Evolutionary conservation across 208 protist genomes (phyloP).

Genomic region (Acanthamoeba lenticulata): DNA sequence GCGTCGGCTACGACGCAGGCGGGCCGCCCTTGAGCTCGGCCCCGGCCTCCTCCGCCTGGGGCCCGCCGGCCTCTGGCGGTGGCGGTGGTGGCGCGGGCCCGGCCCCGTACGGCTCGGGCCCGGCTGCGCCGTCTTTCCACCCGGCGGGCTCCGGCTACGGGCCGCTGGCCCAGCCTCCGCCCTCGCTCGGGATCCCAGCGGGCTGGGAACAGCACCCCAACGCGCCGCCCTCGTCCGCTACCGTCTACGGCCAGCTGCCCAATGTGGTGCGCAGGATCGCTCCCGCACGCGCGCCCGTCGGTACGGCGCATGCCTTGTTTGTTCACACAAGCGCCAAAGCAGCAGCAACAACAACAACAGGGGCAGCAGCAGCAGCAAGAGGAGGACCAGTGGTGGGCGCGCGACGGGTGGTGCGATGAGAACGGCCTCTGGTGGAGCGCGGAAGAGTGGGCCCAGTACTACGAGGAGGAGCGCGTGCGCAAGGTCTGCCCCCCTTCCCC

Average conservation of each 20-base stretch:
- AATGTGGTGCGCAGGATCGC: no score
- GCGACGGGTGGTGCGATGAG: not conserved
- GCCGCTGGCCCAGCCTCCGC: not conserved
- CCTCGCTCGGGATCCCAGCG: not conserved
- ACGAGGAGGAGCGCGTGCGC: not conserved
- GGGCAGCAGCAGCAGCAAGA: not conserved
- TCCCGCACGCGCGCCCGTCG: no score
- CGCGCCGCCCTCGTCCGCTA: not conserved
- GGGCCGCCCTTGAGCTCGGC: not conserved
- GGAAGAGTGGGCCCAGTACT: slow-evolving; percentile 5
- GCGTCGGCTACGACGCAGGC: not conserved
- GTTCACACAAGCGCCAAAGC: no score
- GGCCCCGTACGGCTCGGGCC: not conserved
- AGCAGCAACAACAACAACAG: not conserved
- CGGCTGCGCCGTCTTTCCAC: not conserved
- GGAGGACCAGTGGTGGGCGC: not conserved
- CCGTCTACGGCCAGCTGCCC: not conserved
- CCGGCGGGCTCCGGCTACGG: no score
- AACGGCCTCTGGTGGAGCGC: slow-evolving; percentile 22
- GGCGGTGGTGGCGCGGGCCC: no score
- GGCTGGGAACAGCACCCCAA: not conserved
- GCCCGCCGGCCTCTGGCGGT: not conserved
- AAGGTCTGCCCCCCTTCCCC: no score
- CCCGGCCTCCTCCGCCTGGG: not conserved
- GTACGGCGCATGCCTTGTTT: no score